Conservation (phyloP, 179 eudicot genomes). For the Silene coronaria region DNA sequence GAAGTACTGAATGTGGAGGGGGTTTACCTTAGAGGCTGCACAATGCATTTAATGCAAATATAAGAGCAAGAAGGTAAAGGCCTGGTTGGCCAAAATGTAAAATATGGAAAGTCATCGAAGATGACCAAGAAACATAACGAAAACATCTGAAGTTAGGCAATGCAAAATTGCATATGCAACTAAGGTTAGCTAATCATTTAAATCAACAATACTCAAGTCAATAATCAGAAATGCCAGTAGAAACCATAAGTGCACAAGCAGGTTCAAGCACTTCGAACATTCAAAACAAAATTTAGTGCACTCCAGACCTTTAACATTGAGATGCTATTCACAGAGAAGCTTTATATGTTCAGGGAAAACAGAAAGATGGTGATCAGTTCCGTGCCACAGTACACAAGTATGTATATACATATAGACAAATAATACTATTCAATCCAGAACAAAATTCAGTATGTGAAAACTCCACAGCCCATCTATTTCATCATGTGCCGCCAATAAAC, state of each 20-base stretch:
- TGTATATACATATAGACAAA: background rate
- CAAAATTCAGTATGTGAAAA: background rate
- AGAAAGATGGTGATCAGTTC: background rate
- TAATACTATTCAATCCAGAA: background rate
- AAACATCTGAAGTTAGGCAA: background rate
- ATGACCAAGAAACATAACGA: conserved; percentile 5
- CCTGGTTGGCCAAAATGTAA: background rate
- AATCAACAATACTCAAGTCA: background rate
- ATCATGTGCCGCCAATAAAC: background rate
- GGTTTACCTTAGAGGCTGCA: conserved; percentile 91
- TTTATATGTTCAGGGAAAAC: background rate
- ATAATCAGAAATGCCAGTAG: background rate
- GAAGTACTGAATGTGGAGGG: conserved; percentile 71
- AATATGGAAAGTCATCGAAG: background rate
- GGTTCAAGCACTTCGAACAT: conserved; percentile 1
- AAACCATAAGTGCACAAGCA: background rate
- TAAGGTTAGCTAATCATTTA: background rate
- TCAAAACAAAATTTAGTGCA: background rate
- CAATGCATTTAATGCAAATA: conserved; percentile 12
- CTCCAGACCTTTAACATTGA: background rate
- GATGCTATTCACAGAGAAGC: background rate
- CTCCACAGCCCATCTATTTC: conserved; percentile 3
- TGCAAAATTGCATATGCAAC: background rate
- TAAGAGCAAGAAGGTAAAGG: conserved; percentile 1
- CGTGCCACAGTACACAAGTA: background rate